phyloP scores from a whole-genome alignment of 148 eudicot species.

The Rhododendron ferrugineum region DNA sequence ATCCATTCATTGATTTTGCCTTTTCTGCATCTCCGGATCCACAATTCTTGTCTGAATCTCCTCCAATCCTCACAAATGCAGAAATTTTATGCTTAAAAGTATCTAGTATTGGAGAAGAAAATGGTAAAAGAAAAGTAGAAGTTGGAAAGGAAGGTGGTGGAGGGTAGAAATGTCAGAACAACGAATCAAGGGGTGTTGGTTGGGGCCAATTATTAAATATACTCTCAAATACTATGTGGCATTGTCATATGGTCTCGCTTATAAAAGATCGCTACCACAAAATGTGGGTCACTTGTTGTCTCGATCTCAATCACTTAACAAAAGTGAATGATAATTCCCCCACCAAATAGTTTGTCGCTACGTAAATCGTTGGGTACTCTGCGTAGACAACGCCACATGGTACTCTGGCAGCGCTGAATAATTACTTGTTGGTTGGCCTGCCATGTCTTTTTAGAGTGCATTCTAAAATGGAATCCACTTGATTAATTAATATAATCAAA shows the following conservation, averaged over 20 bases:
- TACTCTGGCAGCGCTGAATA: not conserved
- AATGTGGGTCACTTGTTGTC: not conserved
- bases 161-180: slow-evolving; percentile 13
- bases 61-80: not conserved
- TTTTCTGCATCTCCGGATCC: not conserved
- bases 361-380: not conserved
- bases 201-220: not conserved
- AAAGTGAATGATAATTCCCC: not conserved
- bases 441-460: slow-evolving; percentile 20
- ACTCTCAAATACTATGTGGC: not conserved
- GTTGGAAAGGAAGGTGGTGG: not conserved
- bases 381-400: too few species aligned
- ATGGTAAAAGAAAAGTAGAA: not conserved
- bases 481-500: not conserved
- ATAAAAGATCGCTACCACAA: not conserved
- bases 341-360: not conserved
- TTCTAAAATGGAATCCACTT: slow-evolving; percentile 16
- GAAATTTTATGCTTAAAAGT: not conserved
- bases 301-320: too few species aligned
- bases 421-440: not conserved
- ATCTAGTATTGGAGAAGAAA: not conserved
- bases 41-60: not conserved
- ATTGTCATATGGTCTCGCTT: too few species aligned
- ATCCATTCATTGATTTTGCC: not conserved
- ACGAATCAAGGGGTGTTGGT: not conserved